Base-by-base conservation (phyloP, 1,284 basidiomycete genomes). In the Ustilago cynodontis region DNA sequence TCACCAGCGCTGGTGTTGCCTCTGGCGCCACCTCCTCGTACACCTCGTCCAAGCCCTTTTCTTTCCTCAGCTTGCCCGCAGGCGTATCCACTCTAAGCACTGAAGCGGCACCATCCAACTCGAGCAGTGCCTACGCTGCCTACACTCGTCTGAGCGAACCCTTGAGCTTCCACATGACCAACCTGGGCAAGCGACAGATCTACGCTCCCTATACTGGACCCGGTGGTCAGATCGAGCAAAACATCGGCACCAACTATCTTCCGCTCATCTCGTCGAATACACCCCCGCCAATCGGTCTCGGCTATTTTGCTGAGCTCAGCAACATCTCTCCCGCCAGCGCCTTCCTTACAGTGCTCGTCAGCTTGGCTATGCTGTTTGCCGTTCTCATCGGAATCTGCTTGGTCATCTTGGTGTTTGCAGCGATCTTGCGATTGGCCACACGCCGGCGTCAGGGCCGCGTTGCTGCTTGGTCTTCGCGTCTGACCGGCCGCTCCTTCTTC, bases 151-250 rank as follows among this genome's bases (percentile, higher is more conserved):
- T 62, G 47, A 31, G 50, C 35, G 53, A 64, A n/a, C 68, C 68
- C 35, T 14, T 76, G 28, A 61, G 59, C 45, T 76, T 76, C 51
- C 56, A 20, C 20, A 51, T 76, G 39, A 67, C 55, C 35, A 67
- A 66, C 37, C 26, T 76, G 26, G 73, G 59, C 58, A 80, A 77
- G 55, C 62, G 79, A 49, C 77, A 79, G 39, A 56, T 68, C 33
- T 85, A 85, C 41, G 83, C 83, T 41, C 83, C 83, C 18, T 81
- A 81, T 43, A 85, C 83, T 2, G 83, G 83, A 1, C 64, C 82
- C 6, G 78, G 78, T 31, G 83, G 83, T 29, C 72, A 79, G 52
- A 73, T 82, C 50, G 55, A 57, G 2, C 51, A 66, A 35, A 65
- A 65, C 52, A 20, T 52, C 14, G 50, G 59, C 18, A 62, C 67